These are phyloP conservation scores for Saksenaea oblongispora DNA, from an alignment of 371 early-diverging fungal genomes.

Conservation along the genomic window DNA sequence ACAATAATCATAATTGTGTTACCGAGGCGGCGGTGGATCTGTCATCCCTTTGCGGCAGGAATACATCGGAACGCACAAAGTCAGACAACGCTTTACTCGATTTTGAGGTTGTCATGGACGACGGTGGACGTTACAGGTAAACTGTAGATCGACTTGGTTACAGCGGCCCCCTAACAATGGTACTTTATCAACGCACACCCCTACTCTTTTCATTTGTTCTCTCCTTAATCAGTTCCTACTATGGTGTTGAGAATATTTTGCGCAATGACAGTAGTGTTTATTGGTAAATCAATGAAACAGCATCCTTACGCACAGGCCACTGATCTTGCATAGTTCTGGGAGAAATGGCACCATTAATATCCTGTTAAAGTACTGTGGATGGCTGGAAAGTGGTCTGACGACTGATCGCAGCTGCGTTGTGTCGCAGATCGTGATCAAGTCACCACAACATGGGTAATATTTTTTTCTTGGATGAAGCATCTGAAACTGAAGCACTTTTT, in stretches of 20 bases:
- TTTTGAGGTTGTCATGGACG: conserved; percentile 16
- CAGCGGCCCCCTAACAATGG: too few species aligned
- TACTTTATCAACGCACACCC: too few species aligned
- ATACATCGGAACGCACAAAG: neutral
- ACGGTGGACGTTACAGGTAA: conserved; percentile 28
- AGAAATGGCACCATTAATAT: conserved; percentile 32
- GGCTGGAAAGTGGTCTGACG: neutral
- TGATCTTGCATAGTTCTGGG: conserved; percentile 15
- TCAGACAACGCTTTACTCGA: conserved; percentile 7
- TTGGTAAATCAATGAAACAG: conserved; percentile 15
- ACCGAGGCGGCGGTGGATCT: conserved; percentile 11
- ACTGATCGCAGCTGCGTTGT: conserved; percentile 24
- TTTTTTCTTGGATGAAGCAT: neutral
- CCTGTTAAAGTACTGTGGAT: conserved; percentile 21
- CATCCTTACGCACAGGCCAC: neutral
- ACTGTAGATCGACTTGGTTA: neutral
- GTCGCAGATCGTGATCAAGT: conserved; percentile 27
- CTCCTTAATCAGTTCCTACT: conserved; percentile 11
- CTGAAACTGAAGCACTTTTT: too few species aligned
- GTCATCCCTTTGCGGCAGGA: conserved; percentile 4
- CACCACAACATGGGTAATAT: conserved; percentile 27
- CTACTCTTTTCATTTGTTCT: conserved; percentile 1
- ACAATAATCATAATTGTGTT: conserved; percentile 1
- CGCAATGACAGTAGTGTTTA: conserved; percentile 29
- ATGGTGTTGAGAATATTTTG: conserved; percentile 32